These are phyloP conservation scores for Gossypium ekmanianum DNA, from an alignment of 345 rosid genomes.

Conservation along the genomic window DNA sequence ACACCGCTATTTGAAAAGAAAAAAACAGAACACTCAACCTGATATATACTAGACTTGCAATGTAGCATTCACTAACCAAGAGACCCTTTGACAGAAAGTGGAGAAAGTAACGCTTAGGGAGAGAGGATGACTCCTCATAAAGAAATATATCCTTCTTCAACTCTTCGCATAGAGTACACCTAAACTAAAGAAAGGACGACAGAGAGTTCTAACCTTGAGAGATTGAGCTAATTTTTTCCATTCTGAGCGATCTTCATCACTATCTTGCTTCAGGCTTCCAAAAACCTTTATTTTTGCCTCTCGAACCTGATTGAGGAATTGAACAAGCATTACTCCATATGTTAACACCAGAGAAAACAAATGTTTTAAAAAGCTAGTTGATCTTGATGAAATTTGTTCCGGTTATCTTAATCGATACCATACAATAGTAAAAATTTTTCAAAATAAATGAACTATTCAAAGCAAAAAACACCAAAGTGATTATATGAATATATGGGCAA, in stretches of 20 bases:
- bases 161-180: background rate
- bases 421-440: background rate
- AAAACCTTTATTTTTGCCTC: conserved; percentile 79
- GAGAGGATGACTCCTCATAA: background rate
- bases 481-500: background rate
- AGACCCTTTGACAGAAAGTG: background rate
- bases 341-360: conserved; percentile 2
- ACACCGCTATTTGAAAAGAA: background rate
- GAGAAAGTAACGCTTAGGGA: background rate
- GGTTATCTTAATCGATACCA: background rate
- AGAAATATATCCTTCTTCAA: background rate
- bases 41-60: background rate
- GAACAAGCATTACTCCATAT: conserved; percentile 14
- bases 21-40: conserved; percentile 1
- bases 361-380: background rate
- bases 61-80: background rate
- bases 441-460: background rate
- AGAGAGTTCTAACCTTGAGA: conserved; percentile 53
- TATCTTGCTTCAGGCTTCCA: conserved; percentile 66
- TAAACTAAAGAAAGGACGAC: background rate
- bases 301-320: conserved; percentile 55
- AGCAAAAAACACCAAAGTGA: background rate
- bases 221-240: conserved; percentile 64
- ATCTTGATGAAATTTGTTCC: background rate
- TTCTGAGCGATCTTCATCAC: conserved; percentile 71